Base-by-base conservation (phyloP, 805 yeast genomes). In the Candida germanica region DNA sequence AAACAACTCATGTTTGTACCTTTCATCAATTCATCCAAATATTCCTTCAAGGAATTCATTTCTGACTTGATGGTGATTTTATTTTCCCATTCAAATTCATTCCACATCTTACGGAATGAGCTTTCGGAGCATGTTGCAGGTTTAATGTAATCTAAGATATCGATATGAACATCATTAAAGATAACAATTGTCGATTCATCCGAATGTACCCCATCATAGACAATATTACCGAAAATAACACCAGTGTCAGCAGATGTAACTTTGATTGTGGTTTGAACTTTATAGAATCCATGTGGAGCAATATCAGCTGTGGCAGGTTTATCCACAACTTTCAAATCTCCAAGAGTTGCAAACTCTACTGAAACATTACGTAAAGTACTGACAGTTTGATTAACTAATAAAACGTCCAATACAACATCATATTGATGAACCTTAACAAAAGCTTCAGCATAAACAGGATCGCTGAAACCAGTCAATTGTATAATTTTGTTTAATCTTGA, bases 71-170 rank as follows among this genome's bases (percentile, higher is more conserved):
- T 85, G 42, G 89, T 85, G 50, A 93, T 89, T 70, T 93, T 93
- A 70, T 93, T 93, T 64, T 93, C 98, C 98, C 98, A 93, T 66
- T 93, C 99, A 58, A 94, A 93, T 59, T 89, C 97, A 59, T 88
- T 87, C 99, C 99, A 93, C 98, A 89, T 91, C 53, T 80, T 77
- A 56, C 98, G 84, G 84, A 93, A 93, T 49, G 78, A 83, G 29
- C 80, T 78, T 64, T 91, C 98, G 11, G 88, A 69, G 59, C 95
- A 86, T 16, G 77, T 74, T n/a, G 95, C 93, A 14, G 98, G 97
- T 59, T 87, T 87, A 61, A 93, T 88, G 66, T 93, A 93, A 62
- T 93, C 98, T 88, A 93, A 87, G 36, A 93, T 86, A 59, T 93
- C 96, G 40, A 93, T 89, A 58, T 89, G 96, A 33, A 93, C 88